Conservation (phyloP, 129 eudicot genomes). For the Lactuca sativa region DNA sequence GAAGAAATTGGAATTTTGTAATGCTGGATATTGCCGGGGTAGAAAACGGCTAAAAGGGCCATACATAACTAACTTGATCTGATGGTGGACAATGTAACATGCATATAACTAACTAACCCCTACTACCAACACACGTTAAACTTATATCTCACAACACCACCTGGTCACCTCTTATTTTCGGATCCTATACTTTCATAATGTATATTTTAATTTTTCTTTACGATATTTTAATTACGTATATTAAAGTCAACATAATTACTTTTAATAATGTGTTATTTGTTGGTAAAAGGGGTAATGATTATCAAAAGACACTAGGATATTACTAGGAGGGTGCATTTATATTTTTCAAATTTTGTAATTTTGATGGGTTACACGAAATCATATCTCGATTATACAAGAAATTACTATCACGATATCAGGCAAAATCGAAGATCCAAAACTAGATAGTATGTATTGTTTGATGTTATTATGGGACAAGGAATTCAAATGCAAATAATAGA, state of each 20-base stretch:
- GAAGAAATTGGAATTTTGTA: slow-evolving; percentile 26
- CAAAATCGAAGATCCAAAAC: background rate
- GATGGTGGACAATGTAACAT: slow-evolving; percentile 37
- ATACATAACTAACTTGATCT: slow-evolving; percentile 17
- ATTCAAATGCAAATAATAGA: too few species aligned
- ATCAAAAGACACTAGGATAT: background rate
- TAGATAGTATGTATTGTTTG: too few species aligned
- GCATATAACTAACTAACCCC: slow-evolving; percentile 26
- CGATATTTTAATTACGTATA: background rate
- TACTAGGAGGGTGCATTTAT: background rate
- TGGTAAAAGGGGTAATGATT: too few species aligned
- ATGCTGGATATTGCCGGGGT: slow-evolving; percentile 26
- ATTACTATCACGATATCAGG: too few species aligned
- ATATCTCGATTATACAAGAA: too few species aligned
- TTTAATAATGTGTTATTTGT: background rate
- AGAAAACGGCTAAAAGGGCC: slow-evolving; percentile 26
- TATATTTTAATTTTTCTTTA: too few species aligned
- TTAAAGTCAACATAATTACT: background rate
- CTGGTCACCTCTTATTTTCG: background rate
- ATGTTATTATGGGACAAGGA: too few species aligned
- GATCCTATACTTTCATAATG: background rate
- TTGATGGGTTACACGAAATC: background rate
- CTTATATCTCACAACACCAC: background rate
- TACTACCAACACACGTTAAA: slow-evolving; percentile 21
- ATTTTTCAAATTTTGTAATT: background rate